phyloP scores from a whole-genome alignment of 371 early-diverging fungal species.

The Apophysomyces elegans region DNA sequence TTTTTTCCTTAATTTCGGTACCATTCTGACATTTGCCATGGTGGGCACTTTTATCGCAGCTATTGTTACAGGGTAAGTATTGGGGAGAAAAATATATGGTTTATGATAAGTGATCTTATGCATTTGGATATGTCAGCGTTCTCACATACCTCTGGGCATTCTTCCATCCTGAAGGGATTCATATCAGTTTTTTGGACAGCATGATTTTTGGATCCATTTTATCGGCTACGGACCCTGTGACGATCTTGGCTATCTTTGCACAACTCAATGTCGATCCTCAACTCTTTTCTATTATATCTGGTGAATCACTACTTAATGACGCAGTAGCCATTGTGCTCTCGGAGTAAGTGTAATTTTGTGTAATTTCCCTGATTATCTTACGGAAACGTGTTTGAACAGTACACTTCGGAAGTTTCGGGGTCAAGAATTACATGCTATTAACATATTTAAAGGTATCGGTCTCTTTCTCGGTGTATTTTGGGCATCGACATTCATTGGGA shows the following conservation, averaged over 20 bases:
- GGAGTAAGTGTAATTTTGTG: constrained; percentile 53
- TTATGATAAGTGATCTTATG: background rate
- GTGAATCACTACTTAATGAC: constrained; percentile 93
- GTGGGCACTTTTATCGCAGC: constrained; percentile 91
- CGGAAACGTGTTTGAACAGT: constrained; percentile 32
- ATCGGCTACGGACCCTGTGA: constrained; percentile 96
- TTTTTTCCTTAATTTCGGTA: constrained; percentile 87
- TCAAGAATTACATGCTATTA: constrained; percentile 72
- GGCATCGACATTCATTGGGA: constrained; percentile 84
- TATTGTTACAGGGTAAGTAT: constrained; percentile 78
- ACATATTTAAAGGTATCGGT: constrained; percentile 73
- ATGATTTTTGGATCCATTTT: constrained; percentile 92
- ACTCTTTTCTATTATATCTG: constrained; percentile 92
- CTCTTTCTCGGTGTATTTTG: constrained; percentile 82
- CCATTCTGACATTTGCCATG: constrained; percentile 91
- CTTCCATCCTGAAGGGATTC: constrained; percentile 69
- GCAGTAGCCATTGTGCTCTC: constrained; percentile 95
- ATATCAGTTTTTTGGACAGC: constrained; percentile 83
- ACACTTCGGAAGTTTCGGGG: constrained; percentile 82
- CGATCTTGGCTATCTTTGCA: constrained; percentile 91
- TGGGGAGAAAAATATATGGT: background rate
- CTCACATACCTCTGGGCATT: constrained; percentile 72
- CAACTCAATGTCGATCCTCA: constrained; percentile 92
- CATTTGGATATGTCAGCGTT: constrained; percentile 35
- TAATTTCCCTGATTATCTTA: background rate